Base-by-base conservation (phyloP, 768 basidiomycete species). In the Strobilomyces echinocephalus region DNA sequence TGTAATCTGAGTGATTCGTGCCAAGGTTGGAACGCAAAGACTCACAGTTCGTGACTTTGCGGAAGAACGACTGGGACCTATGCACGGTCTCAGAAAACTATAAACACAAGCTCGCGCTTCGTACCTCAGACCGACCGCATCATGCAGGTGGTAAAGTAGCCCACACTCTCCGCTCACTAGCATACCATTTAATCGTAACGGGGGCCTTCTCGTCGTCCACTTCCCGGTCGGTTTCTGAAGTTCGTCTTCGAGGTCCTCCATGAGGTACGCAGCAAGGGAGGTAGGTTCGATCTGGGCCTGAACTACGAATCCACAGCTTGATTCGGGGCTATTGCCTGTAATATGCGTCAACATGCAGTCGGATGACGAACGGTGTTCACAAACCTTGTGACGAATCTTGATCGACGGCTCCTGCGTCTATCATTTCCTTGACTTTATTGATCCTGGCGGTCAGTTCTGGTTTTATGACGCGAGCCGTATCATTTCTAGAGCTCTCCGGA, bases 101-200 rank as follows among this genome's bases (percentile, higher is more conserved):
- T 12, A 16, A 49, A n/a, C 50, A 31, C 33, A 55, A 35, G 8
- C 0, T 38, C n/a, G n/a, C 9, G 1, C 12, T 10, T 49, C 75
- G 21, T 56, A 88, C 86, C 87, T 79, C 46, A 94, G 64, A 0
- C 91, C 91, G 41, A 82, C 76, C 0, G 84, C 81, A 21, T 84
- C 79, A 26, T 75, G 75, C 5, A 91, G 63, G 53, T 85, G 84
- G 46, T 84, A 83, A 36, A 91, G 68, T 36, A 92, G 69, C 4
- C 89, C 93, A 63, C 93, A 95, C 55, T 88, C 81, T 61, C 80
- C 81, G 65, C 92, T 94, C 44, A 94, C 63, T 1, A 92, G 65
- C 8, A 94, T 72, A 9, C 82, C 87, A 47, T 78, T 80, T 41
- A 91, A 63, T 3, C 73, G 73, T 49, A 89, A 65, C 33, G 77